Evolutionary conservation across 352 stramenopile species (phyloP), one percentile per base, ranked within the genome.

Genomic region (Peronospora tabacina): DNA sequence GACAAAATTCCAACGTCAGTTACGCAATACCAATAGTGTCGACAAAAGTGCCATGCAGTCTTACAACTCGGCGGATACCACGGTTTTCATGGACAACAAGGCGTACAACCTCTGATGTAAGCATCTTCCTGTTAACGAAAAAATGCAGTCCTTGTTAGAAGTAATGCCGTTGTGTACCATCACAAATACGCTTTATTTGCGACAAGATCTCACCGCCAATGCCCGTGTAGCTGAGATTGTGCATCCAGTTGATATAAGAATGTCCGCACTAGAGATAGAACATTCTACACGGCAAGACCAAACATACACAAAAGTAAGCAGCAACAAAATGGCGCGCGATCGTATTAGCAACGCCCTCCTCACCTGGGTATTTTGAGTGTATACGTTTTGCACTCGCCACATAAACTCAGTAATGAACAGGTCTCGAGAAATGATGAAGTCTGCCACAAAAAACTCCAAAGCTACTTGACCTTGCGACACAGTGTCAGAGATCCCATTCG

Each of bases 381-480:
- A 39, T 13, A 2, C 35, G 17, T 61, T 43, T 17, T 57, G 16
- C 24, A 68, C 0, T 7, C 32, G 33, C 20, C 3, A 13, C 19
- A 57, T 19, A 20, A 71, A 32, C 33, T 65, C 49, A 40, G 58
- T 49, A 24, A 63, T 55, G 12, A 63, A 61, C 13, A 70, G 35
- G 12, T 37, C 38, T 58, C 41, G 53, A 34, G 56, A 52, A 17
- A 71, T 53, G 1, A 66, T 44, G 12, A 73, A 69, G 16, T 75
- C 67, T 29, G 52, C 49, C 16, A 77, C 36, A 29, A 77, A 52
- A 11, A 68, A 24, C 35, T 73, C 55, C 13, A 75, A 20, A 15
- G 68, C 45, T 22, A 26, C 44, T 48, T 54, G 52, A 47, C 13
- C 5, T 44, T 47, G 20, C 7, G 17, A 35, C 6, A n/a, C 16